A percentile compares a stretch with the other conserved stretches of the same genome.
These are phyloP conservation scores for Tulasnella sp. DNA, from an alignment of 768 basidiomycete genomes.

Conservation along the genomic window DNA sequence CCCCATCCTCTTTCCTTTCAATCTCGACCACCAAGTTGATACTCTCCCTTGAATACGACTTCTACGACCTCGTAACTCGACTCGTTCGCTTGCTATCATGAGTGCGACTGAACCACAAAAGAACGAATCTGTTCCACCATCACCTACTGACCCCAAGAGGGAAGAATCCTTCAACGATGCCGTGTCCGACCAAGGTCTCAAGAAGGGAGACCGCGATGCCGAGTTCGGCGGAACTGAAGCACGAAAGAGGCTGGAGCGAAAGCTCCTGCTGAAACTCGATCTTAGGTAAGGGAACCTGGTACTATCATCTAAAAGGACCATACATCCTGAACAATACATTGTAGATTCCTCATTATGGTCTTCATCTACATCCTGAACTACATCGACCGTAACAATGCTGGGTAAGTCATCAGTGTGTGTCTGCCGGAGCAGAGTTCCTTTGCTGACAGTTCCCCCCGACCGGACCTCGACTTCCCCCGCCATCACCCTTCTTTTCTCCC, in stretches of 20 bases:
- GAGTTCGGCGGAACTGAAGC: conserved; percentile 40
- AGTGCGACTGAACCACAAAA: neutral
- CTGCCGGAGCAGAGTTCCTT: neutral
- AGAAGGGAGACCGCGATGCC: conserved; percentile 15
- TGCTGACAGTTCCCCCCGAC: neutral
- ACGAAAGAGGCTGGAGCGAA: conserved; percentile 39
- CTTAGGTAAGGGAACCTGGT: conserved; percentile 15
- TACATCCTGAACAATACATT: neutral
- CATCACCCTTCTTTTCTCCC: neutral
- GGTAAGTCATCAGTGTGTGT: conserved; percentile 30
- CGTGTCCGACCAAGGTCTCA: neutral
- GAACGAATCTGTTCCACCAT: neutral
- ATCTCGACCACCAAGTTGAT: neutral
- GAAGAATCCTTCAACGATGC: neutral
- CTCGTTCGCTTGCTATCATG: neutral
- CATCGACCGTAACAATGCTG: conserved; percentile 61
- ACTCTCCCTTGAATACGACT: neutral
- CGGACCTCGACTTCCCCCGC: neutral
- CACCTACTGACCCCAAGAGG: neutral
- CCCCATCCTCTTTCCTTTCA: neutral
- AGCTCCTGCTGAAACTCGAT: conserved; percentile 45
- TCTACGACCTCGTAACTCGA: neutral
- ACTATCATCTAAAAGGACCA: neutral
- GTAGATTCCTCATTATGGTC: conserved; percentile 31
- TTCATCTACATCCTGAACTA: conserved; percentile 39